Percentiles rank a stretch among this genome's conserved stretches.
phyloP scores from a whole-genome alignment of 2,329 filamentous ascomycete genomes.

The Harringtonia lauricola region DNA sequence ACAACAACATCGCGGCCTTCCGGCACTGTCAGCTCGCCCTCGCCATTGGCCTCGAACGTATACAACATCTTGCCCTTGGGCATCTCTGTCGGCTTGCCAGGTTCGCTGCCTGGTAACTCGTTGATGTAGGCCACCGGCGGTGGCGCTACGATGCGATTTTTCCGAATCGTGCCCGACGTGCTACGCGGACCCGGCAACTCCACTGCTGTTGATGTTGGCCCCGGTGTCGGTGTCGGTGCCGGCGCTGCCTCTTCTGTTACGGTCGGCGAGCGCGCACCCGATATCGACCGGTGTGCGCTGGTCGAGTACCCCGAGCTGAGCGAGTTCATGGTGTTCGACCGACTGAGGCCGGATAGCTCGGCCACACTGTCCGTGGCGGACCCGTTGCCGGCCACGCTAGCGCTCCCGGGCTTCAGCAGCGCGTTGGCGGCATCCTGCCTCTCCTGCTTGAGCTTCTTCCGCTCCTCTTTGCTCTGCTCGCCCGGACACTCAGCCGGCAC shows the following conservation, averaged over 20 bases:
- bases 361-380: constrained; percentile 34
- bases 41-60: constrained; percentile 65
- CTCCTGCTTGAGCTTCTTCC: constrained; percentile 82
- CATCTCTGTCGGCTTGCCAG: constrained; percentile 31
- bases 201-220: constrained; percentile 16
- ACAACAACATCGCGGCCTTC: constrained; percentile 72
- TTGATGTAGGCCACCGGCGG: constrained; percentile 74
- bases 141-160: constrained; percentile 72
- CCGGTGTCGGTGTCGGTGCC: constrained; percentile 37
- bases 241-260: constrained; percentile 19
- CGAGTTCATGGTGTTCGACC: constrained; percentile 83
- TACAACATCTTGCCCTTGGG: constrained; percentile 85
- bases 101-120: constrained; percentile 44
- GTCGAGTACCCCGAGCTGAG: constrained; percentile 79
- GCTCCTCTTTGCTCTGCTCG: constrained; percentile 87
- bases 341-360: constrained; percentile 57
- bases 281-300: constrained; percentile 65
- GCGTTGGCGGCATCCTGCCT: constrained; percentile 69
- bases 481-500: constrained; percentile 92
- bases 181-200: constrained; percentile 20
- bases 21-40: constrained; percentile 69
- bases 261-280: constrained; percentile 43
- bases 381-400: neutral
- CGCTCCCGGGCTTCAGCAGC: constrained; percentile 32
- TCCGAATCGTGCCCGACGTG: constrained; percentile 29